Conservation (phyloP, 2,329 filamentous ascomycete species). For the Pseudocercospora musae region DNA sequence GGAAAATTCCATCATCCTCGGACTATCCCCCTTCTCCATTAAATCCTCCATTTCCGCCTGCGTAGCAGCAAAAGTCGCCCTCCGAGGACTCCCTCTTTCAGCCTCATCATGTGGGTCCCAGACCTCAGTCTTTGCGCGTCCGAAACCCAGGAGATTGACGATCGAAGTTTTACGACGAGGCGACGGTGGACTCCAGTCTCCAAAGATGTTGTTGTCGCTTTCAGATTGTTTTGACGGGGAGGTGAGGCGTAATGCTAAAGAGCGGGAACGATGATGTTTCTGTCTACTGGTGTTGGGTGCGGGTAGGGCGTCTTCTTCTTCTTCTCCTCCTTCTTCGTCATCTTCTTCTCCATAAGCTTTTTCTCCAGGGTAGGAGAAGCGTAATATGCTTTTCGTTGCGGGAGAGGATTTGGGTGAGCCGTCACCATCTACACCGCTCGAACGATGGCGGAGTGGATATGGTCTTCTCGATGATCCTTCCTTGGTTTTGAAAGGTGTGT, state of each 20-base stretch:
- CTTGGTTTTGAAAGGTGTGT: background rate
- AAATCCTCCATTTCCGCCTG: constrained; percentile 71
- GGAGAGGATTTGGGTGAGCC: background rate
- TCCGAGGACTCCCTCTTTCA: background rate
- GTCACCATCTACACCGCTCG: background rate
- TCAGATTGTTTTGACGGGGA: background rate
- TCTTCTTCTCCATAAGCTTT: too few relatives aligned
- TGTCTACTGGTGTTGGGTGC: background rate
- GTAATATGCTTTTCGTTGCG: background rate
- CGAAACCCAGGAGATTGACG: background rate
- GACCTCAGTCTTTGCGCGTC: background rate
- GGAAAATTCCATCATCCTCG: background rate
- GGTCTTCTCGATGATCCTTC: background rate
- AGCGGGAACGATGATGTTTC: background rate
- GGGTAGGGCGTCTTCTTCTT: background rate
- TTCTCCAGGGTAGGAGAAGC: background rate
- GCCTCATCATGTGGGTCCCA: background rate
- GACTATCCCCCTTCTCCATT: constrained; percentile 67
- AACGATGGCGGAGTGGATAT: background rate
- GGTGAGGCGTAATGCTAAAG: background rate
- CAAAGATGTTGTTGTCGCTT: background rate
- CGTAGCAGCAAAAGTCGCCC: background rate
- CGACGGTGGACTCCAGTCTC: background rate
- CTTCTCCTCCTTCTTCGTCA: background rate
- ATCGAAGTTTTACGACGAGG: background rate